phyloP scores from a whole-genome alignment of 257 asterid species.

The Gardenia jasminoides region DNA sequence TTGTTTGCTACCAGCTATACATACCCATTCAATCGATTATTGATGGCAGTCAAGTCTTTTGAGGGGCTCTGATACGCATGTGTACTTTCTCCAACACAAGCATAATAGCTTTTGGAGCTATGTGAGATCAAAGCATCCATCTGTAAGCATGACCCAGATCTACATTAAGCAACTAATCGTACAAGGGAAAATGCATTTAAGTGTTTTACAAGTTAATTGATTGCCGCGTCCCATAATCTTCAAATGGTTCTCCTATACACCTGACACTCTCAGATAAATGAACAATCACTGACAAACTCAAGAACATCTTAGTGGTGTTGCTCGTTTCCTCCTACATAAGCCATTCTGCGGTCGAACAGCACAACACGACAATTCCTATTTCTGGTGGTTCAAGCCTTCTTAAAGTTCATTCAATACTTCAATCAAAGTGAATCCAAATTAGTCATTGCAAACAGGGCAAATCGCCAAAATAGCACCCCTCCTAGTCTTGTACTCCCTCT shows the following conservation, averaged over 20 bases:
- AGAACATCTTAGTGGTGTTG: not conserved
- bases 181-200: not conserved
- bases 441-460: not conserved
- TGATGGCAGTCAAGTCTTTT: slow-evolving; percentile 84
- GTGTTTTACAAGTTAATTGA: not conserved
- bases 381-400: not conserved
- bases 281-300: not conserved
- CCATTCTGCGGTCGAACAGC: not conserved
- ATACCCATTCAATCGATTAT: slow-evolving; percentile 85
- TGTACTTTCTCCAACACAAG: slow-evolving; percentile 98
- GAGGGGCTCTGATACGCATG: slow-evolving; percentile 99
- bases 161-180: not conserved
- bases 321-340: not conserved
- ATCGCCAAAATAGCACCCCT: too few species aligned
- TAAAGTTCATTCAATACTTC: not conserved
- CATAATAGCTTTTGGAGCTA: slow-evolving; percentile 90
- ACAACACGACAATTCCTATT: not conserved
- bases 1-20: slow-evolving; percentile 9
- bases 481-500: too few species aligned
- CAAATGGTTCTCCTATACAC: not conserved
- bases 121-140: slow-evolving; percentile 90
- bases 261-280: not conserved
- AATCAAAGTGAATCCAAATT: not conserved
- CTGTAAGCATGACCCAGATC: slow-evolving; percentile 39
- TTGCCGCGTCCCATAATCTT: not conserved